Base-by-base conservation (phyloP, 495 filamentous ascomycete species). In the Lasiosphaeria hispida region DNA sequence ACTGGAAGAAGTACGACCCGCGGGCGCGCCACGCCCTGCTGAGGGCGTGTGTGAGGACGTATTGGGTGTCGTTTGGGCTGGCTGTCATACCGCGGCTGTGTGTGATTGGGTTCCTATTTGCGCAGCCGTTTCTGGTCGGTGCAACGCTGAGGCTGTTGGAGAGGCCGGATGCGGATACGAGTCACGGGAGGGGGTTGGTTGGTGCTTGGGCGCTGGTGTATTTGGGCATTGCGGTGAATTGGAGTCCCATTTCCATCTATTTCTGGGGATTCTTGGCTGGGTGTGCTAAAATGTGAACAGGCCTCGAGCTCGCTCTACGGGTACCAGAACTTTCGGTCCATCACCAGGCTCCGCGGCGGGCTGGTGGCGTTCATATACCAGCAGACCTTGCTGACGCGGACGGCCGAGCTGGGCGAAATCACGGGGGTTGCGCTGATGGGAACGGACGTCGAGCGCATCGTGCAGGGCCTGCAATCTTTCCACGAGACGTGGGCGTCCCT, bases 371-470 rank as follows among this genome's bases (percentile, higher is more conserved):
- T 78, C 70, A 74, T 87, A 2, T 87, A 80, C 57, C 71, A 71
- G 14, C 72, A 77, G 53, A 81, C 83, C 11, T 72, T 75, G n/a
- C 59, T 67, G 9, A 58, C 85, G 0, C 71, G 57, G 13, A 55
- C 75, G 0, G 66, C 62, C 11, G 71, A 69, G n/a, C 72, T 73
- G 0, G 77, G 83, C 43, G 70, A 77, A 14, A 71, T 82, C n/a
- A 74, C 61, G 14, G 79, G 84, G 0, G 47, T 87, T 10, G 86
- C 83, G 58, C 77, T 85, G 5, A 87, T 88, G 84, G 82, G 79
- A 34, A 64, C 69, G 4, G 71, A 73, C 57, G 63, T 73, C 0
- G 71, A 73, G 45, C 55, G 63, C 5, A 70, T 73, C 19, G 57
- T 63, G 9, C 15, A 55, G 15, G 35, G 43, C 15, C 10, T 60